phyloP scores from a whole-genome alignment of 176 grass and related monocot genomes.

The Dendrocalamus sinicus region DNA sequence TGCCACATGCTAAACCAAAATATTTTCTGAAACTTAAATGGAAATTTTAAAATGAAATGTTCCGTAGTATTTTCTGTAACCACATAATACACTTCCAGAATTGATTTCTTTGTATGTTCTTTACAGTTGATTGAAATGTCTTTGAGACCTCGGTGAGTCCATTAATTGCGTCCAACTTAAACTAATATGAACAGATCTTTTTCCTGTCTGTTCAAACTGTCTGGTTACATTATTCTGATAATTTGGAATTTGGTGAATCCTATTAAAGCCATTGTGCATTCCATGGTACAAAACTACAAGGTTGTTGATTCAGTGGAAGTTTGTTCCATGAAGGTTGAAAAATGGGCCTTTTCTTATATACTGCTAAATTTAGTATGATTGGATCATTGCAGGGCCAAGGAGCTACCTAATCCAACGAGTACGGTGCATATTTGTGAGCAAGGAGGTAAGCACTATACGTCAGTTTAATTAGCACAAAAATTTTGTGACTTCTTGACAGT shows the following conservation, averaged over 20 bases:
- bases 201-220: neutral
- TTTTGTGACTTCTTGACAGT: conserved; percentile 5
- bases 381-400: conserved; percentile 49
- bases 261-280: neutral
- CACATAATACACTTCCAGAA: neutral
- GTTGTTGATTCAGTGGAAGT: neutral
- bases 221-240: neutral
- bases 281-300: neutral
- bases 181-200: neutral
- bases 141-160: neutral
- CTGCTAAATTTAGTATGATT: conserved; percentile 17
- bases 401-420: conserved; percentile 58
- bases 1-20: neutral
- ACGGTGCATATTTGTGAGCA: conserved; percentile 57
- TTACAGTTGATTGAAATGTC: conserved; percentile 8
- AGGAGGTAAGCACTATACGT: conserved; percentile 42
- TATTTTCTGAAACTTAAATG: neutral
- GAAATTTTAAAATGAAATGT: neutral
- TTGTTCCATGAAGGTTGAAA: neutral
- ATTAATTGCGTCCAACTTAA: conserved; percentile 3
- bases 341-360: neutral
- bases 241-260: neutral
- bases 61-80: too few species aligned
- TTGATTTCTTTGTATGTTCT: neutral
- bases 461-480: neutral